A percentile compares a stretch with the other conserved stretches of the same genome.
These are phyloP conservation scores for Arxiozyma bovina DNA, from an alignment of 1,139 yeast species.

Conservation along the genomic window DNA sequence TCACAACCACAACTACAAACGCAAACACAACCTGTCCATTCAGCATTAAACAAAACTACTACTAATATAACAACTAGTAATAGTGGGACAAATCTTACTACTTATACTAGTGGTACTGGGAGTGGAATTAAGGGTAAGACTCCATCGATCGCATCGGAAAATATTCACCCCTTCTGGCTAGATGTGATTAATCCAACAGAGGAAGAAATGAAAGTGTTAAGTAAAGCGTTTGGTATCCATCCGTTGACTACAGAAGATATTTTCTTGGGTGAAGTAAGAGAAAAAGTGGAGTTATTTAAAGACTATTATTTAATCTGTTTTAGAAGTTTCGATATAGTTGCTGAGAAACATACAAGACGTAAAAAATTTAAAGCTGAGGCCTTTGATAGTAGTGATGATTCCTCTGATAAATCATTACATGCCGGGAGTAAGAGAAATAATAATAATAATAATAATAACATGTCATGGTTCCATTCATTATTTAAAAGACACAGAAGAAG, in stretches of 20 bases:
- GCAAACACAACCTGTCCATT: not conserved
- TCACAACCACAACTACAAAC: not conserved
- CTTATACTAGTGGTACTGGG: not conserved
- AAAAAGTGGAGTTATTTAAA: slow-evolving; percentile 85
- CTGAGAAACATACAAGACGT: slow-evolving; percentile 51
- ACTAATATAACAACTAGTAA: not conserved
- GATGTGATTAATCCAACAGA: slow-evolving; percentile 91
- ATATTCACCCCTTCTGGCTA: slow-evolving; percentile 68
- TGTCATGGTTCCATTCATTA: slow-evolving; percentile 3
- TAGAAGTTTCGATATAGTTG: slow-evolving; percentile 81
- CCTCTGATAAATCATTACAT: slow-evolving; percentile 2
- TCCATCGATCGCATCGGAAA: slow-evolving; percentile 15
- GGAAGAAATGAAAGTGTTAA: slow-evolving; percentile 87
- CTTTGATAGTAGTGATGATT: slow-evolving; percentile 2
- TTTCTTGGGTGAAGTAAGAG: slow-evolving; percentile 86
- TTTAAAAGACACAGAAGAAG: slow-evolving; percentile 5
- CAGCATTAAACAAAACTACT: not conserved
- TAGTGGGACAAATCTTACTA: slow-evolving; percentile 5
- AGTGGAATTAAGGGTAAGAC: not conserved
- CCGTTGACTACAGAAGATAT: slow-evolving; percentile 96
- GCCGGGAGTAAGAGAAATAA: not conserved
- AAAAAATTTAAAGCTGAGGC: slow-evolving; percentile 22
- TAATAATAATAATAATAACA: not conserved
- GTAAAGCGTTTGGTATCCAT: slow-evolving; percentile 89
- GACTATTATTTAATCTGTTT: slow-evolving; percentile 89